Evolutionary conservation across 2,329 filamentous ascomycete genomes (phyloP).

Genomic region (Arthroderma sp.): DNA sequence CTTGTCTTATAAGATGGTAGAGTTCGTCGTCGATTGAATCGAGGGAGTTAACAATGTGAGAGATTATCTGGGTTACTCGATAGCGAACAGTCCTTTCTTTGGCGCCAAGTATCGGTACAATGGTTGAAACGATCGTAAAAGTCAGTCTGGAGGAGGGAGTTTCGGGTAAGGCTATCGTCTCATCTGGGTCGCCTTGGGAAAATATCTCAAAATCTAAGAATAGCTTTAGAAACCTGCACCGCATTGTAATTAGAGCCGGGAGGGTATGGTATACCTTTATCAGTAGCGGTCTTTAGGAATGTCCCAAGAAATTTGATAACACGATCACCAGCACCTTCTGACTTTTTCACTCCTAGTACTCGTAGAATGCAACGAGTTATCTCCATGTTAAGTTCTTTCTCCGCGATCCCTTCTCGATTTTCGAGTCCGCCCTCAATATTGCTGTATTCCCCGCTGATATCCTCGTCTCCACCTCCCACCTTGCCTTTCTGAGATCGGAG

Average conservation of each 20-base stretch:
- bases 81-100: slow-evolving; percentile 93
- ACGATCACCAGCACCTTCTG: slow-evolving; percentile 75
- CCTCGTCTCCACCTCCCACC: slow-evolving; percentile 14
- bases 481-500: slow-evolving; percentile 32
- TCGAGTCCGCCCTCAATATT: slow-evolving; percentile 33
- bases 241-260: too few species aligned
- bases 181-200: slow-evolving; percentile 48
- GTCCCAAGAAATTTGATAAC: slow-evolving; percentile 75
- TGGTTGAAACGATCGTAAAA: slow-evolving; percentile 55
- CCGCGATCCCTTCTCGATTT: slow-evolving; percentile 56
- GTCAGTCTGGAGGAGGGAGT: slow-evolving; percentile 74
- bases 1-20: slow-evolving; percentile 67
- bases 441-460: slow-evolving; percentile 35
- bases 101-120: slow-evolving; percentile 62
- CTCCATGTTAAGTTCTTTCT: slow-evolving; percentile 77
- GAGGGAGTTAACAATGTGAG: slow-evolving; percentile 83
- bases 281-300: slow-evolving; percentile 59
- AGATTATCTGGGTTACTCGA: slow-evolving; percentile 75
- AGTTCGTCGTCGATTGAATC: slow-evolving; percentile 85
- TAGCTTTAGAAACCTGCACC: neutral
- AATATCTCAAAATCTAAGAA: slow-evolving; percentile 55
- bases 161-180: slow-evolving; percentile 59
- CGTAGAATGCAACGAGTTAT: slow-evolving; percentile 70
- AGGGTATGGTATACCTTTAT: slow-evolving; percentile 35
- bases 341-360: slow-evolving; percentile 79